Evolutionary conservation across 352 stramenopile species (phyloP), one percentile per base, ranked within the genome.

Genomic region (Albugo candida): DNA sequence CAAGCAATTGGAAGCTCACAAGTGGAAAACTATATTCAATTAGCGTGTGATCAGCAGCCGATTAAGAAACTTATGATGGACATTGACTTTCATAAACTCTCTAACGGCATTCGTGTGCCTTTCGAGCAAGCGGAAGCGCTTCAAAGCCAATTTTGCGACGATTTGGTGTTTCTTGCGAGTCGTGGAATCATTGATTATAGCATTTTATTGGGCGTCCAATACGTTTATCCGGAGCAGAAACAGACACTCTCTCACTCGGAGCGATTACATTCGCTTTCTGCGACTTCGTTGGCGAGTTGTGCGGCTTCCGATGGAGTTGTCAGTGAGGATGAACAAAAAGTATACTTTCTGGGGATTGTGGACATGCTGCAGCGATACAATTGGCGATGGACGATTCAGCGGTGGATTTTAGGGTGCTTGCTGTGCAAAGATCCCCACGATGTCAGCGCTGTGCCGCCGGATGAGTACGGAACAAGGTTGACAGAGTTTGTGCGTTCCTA

Each of bases 351-450:
- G 13, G 72, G 75, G 2, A 81, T 82, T 18, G 67, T 87, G 39
- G 75, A 87, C 50, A 87, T 87, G 75, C 48, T 87, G 41, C 75
- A 87, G 58, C 75, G 70, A 1, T 85, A 87, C 55, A 87, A 83
- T 55, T 87, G 75, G 75, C 76, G 76, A 18, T 89, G 76, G 76
- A 83, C 73, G 1, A 45, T 86, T 5, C 76, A 89, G 56, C 65
- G 76, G 3, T 89, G 76, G 73, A 52, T 86, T 4, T 54, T 89
- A 11, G 76, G 73, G 0, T 50, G 58, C 34, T 40, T 89, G 38
- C 48, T 86, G 13, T 89, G 76, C 61, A 89, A 89, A 47, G 73
- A 89, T 47, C 81, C 63, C 5, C 68, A 79, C 42, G 73, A 89
- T 46, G 76, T 89, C 20, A 89, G 76, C 39, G 76, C 76, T 5